A percentile compares a stretch with the other conserved stretches of the same genome.
Conservation (phyloP, 495 filamentous ascomycete species). For the Choiromyces venosus region DNA sequence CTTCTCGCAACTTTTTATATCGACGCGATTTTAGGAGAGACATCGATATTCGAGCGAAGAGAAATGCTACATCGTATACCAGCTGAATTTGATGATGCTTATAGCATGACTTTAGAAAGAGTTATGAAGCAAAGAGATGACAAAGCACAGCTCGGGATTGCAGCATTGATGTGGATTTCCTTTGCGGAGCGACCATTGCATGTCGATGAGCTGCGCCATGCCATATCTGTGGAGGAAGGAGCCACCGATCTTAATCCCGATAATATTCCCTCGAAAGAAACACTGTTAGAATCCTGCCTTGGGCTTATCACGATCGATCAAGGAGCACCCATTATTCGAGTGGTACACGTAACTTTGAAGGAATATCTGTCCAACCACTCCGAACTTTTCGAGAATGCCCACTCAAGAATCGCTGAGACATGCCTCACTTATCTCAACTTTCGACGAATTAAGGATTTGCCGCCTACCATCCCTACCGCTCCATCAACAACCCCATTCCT, state of each 20-base stretch:
- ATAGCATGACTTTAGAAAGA: background rate
- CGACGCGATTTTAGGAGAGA: background rate
- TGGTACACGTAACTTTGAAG: slow-evolving; percentile 21
- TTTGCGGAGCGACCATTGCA: background rate
- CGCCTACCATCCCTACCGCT: background rate
- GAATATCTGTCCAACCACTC: slow-evolving; percentile 18
- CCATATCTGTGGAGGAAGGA: background rate
- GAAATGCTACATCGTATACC: background rate
- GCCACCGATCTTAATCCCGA: background rate
- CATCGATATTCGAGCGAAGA: background rate
- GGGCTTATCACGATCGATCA: slow-evolving; percentile 20
- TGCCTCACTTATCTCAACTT: slow-evolving; percentile 11
- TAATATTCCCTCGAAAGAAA: background rate
- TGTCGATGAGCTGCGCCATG: background rate
- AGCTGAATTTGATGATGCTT: background rate
- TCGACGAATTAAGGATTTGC: background rate
- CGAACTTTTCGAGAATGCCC: background rate
- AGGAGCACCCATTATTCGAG: slow-evolving; percentile 4
- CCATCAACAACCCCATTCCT: background rate
- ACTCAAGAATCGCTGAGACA: slow-evolving; percentile 9
- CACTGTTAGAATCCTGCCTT: slow-evolving; percentile 13
- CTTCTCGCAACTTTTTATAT: background rate
- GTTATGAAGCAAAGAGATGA: background rate
- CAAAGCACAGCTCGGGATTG: background rate
- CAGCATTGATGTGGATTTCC: background rate